Evolutionary conservation across 2,329 filamentous ascomycete genomes (phyloP), one percentile per base, ranked within the genome.

Genomic region (Pyricularia grisea): DNA sequence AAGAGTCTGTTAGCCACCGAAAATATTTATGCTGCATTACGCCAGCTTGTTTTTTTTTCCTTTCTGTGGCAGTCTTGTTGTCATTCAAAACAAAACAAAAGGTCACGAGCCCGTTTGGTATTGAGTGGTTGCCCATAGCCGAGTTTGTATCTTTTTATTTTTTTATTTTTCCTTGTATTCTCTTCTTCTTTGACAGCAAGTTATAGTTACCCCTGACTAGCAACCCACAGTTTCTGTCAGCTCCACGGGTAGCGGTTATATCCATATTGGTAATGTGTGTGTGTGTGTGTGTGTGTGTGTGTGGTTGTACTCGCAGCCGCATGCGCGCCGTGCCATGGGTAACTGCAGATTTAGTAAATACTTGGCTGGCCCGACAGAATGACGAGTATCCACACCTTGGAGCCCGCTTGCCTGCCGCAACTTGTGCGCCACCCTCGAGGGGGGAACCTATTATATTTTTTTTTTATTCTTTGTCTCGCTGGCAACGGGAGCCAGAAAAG

Each of bases 151-250:
- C 27, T 63, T 12, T 14, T 36, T 65, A 31, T n/a, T 14, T 65
- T 12, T 65, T 30, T 65, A 12, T 20, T 6, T 28, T 31, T 65
- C 28, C n/a, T n/a, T n/a, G n/a, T 76, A 73, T 76, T 71, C 72
- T 69, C 70, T 71, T 72, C 72, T 72, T 69, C 70, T 70, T 69
- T 42, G 3, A 6, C 36, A 3, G 17, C 2, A 2, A 14, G 14
- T 42, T 4, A 42, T 20, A 14, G 6, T 50, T 20, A n/a, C 42
- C 42, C 42, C 42, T 50, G 42, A 50, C 42, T 10, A n/a, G 17
- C 42, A 50, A n/a, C 42, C 42, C n/a, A 20, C 42, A 1, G 42
- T n/a, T 50, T n/a, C 42, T 5, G 42, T 50, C 14, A 7, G 14
- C 42, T 50, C 42, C 42, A 50, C 10, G 20, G 42, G 42, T 50